phyloP scores from a whole-genome alignment of 768 basidiomycete genomes.

The Macrocybe gigantea region DNA sequence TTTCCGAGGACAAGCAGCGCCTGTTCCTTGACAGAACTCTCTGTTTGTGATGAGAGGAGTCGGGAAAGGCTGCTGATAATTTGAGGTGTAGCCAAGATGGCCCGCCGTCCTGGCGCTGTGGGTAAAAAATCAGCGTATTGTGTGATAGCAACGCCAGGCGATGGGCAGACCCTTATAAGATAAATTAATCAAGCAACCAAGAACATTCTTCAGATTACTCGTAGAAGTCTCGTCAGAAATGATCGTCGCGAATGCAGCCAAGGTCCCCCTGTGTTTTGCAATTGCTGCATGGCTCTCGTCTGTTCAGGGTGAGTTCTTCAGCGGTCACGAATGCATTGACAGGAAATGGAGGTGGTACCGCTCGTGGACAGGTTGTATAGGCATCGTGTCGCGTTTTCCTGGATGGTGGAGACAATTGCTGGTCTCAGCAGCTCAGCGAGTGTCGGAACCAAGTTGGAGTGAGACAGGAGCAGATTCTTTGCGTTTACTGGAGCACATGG shows the following conservation, averaged over 20 bases:
- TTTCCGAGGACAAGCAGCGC: constrained; percentile 12
- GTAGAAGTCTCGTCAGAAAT: constrained; percentile 2
- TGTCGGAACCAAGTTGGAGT: constrained; percentile 5
- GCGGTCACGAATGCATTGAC: background rate
- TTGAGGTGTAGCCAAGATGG: constrained; percentile 4
- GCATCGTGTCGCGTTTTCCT: constrained; percentile 10
- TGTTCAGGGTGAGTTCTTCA: background rate
- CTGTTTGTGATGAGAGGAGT: constrained; percentile 3
- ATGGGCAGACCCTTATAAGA: constrained; percentile 10
- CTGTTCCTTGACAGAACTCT: constrained; percentile 9
- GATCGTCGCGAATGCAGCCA: constrained; percentile 6
- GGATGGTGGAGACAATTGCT: constrained; percentile 2
- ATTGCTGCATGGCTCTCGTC: constrained; percentile 7
- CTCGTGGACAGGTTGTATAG: constrained; percentile 14
- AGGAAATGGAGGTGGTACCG: background rate
- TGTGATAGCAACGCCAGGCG: too few relatives aligned
- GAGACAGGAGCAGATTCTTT: background rate
- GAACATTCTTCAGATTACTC: constrained; percentile 8
- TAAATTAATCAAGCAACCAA: constrained; percentile 12
- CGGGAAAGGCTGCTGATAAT: constrained; percentile 5
- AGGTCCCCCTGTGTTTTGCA: background rate
- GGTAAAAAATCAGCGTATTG: background rate
- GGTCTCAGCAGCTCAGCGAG: constrained; percentile 2
- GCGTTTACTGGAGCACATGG: constrained; percentile 3
- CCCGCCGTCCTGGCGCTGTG: constrained; percentile 9